These are phyloP conservation scores for Alternaria consortialis DNA, from an alignment of 2,329 filamentous ascomycete species.

Conservation along the genomic window DNA sequence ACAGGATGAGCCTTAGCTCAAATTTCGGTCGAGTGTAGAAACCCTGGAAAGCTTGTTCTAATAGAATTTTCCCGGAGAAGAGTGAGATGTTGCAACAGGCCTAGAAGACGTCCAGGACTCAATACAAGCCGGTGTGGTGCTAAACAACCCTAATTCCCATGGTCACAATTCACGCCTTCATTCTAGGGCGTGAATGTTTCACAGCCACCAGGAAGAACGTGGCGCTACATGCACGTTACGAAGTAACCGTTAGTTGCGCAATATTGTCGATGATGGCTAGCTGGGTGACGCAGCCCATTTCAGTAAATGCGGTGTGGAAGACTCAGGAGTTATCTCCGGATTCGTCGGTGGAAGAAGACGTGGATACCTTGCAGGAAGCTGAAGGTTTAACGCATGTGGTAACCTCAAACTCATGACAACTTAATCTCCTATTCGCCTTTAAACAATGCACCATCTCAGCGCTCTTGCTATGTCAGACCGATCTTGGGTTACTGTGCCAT, in stretches of 20 bases:
- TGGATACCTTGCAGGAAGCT: slow-evolving; percentile 2
- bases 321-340: not conserved
- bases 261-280: not conserved
- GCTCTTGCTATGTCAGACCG: not conserved
- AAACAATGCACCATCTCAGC: not conserved
- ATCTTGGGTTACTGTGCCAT: not conserved
- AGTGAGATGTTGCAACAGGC: not conserved
- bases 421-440: not conserved
- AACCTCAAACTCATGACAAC: not conserved
- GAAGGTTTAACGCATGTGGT: slow-evolving; percentile 8
- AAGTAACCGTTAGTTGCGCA: not conserved
- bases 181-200: not conserved
- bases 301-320: not conserved
- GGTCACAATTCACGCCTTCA: not conserved
- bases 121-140: not conserved
- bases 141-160: not conserved
- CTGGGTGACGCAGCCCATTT: not conserved
- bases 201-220: not conserved
- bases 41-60: not conserved
- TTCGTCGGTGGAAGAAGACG: not conserved
- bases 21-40: not conserved
- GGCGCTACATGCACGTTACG: not conserved
- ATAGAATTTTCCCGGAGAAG: not conserved
- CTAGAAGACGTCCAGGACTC: not conserved
- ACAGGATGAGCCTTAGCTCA: not conserved